These are phyloP conservation scores for Pontederia paniculata DNA, from an alignment of 176 grass and related monocot genomes.

Conservation along the genomic window DNA sequence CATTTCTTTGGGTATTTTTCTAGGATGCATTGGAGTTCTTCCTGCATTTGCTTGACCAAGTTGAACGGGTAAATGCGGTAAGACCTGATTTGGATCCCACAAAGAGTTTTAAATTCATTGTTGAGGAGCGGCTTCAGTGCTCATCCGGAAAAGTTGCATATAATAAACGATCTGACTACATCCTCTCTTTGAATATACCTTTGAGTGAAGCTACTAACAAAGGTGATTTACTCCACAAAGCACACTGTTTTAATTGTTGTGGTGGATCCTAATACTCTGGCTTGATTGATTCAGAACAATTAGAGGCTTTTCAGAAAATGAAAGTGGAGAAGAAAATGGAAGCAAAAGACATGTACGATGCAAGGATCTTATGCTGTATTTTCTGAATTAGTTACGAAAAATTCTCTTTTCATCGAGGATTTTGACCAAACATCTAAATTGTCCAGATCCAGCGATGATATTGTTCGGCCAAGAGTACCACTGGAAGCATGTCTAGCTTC, in stretches of 20 bases:
- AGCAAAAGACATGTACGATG: slow-evolving; percentile 68
- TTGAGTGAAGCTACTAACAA: slow-evolving; percentile 80
- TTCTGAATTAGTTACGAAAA: neutral
- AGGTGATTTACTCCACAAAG: slow-evolving; percentile 32
- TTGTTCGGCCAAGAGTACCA: slow-evolving; percentile 81
- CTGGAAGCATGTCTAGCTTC: slow-evolving; percentile 80
- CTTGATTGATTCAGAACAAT: slow-evolving; percentile 42
- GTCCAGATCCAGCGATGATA: slow-evolving; percentile 62
- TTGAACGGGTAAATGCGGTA: slow-evolving; percentile 70
- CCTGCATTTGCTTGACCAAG: slow-evolving; percentile 75
- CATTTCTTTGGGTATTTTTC: slow-evolving; percentile 10
- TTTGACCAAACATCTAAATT: slow-evolving; percentile 5
- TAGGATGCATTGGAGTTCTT: slow-evolving; percentile 94
- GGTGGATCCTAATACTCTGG: neutral
- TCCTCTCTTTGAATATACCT: slow-evolving; percentile 84
- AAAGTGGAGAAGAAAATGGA: slow-evolving; percentile 64
- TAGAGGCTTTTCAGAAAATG: slow-evolving; percentile 63
- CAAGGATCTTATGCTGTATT: neutral
- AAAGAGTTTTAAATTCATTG: slow-evolving; percentile 73
- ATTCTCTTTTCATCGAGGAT: neutral
- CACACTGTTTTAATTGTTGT: neutral
- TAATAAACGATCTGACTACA: slow-evolving; percentile 67
- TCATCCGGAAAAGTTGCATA: slow-evolving; percentile 94
- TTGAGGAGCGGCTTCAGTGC: slow-evolving; percentile 87
- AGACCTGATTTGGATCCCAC: slow-evolving; percentile 55